These are phyloP conservation scores for Mrakiaceae sp. DNA, from an alignment of 1,284 basidiomycete genomes.

Conservation along the genomic window DNA sequence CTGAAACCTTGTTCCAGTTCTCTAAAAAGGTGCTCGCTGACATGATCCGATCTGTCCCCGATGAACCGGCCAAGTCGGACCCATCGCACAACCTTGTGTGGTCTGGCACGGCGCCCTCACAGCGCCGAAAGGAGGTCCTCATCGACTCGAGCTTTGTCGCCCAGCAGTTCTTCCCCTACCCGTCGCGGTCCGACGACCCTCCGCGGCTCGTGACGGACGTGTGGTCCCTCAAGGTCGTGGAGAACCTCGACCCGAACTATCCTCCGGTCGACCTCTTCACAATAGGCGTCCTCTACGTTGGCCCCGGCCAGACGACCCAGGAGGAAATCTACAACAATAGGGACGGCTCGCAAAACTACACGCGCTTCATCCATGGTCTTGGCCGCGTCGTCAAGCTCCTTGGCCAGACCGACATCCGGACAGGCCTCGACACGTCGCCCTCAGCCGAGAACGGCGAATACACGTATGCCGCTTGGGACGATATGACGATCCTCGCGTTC, in stretches of 20 bases:
- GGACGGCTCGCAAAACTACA: constrained; percentile 89
- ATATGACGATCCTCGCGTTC: constrained; percentile 64
- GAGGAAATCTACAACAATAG: constrained; percentile 78
- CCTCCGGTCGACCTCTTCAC: constrained; percentile 97
- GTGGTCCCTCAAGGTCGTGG: constrained; percentile 48
- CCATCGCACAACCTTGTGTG: constrained; percentile 42
- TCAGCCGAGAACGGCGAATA: constrained; percentile 74
- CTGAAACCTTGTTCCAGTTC: background rate
- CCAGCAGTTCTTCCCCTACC: constrained; percentile 76
- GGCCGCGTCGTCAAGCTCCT: constrained; percentile 83
- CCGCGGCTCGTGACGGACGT: constrained; percentile 40
- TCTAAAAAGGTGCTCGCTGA: background rate
- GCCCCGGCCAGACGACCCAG: constrained; percentile 76
- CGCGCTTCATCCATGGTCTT: constrained; percentile 78
- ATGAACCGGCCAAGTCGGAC: too few species aligned
- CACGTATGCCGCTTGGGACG: constrained; percentile 98
- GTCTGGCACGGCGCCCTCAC: constrained; percentile 71
- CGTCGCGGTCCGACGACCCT: constrained; percentile 38
- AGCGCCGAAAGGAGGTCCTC: constrained; percentile 67
- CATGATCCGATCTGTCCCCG: background rate
- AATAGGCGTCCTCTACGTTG: constrained; percentile 92
- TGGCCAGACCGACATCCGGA: constrained; percentile 83
- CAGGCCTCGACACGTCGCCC: constrained; percentile 68
- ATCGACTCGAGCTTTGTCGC: constrained; percentile 81
- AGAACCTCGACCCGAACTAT: constrained; percentile 60